These are phyloP conservation scores for Bauhinia variegata DNA, from an alignment of 306 rosid species.

Conservation along the genomic window DNA sequence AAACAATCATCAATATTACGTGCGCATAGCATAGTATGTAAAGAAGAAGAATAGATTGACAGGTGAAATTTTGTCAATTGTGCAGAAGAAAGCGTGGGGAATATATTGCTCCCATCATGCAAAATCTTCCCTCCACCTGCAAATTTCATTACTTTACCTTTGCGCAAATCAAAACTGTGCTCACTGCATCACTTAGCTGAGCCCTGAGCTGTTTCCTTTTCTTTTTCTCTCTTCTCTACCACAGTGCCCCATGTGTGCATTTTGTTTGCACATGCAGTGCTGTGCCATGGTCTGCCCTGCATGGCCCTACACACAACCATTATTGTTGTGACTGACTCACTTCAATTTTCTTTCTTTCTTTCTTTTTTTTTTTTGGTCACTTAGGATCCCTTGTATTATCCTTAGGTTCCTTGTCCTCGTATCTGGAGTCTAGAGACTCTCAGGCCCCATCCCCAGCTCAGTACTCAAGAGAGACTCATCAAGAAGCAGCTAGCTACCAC, in stretches of 20 bases:
- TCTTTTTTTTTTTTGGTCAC: too few relatives aligned
- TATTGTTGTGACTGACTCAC: conserved; percentile 48
- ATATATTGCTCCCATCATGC: conserved; percentile 51
- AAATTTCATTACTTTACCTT: conserved; percentile 26
- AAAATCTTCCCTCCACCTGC: conserved; percentile 37
- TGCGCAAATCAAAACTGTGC: conserved; percentile 32
- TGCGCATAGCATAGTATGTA: conserved; percentile 38
- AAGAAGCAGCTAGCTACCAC: conserved; percentile 1
- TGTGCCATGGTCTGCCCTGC: conserved; percentile 34
- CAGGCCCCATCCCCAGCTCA: neutral
- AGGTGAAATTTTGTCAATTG: conserved; percentile 31
- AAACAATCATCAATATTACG: conserved; percentile 35
- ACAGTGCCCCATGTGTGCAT: conserved; percentile 51
- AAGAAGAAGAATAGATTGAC: conserved; percentile 32
- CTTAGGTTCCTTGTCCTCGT: conserved; percentile 55
- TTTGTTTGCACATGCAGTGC: conserved; percentile 60
- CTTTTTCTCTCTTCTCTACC: conserved; percentile 17
- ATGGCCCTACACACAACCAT: conserved; percentile 51
- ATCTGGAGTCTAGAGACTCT: conserved; percentile 27
- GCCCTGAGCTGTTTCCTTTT: conserved; percentile 7
- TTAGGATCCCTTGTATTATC: conserved; percentile 52
- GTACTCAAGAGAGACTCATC: conserved; percentile 1
- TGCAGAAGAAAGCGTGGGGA: conserved; percentile 36
- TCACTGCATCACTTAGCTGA: conserved; percentile 8
- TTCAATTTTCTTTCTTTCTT: conserved; percentile 43